Conservation (phyloP, 768 basidiomycete species). For the Boletus eberwhitei region DNA sequence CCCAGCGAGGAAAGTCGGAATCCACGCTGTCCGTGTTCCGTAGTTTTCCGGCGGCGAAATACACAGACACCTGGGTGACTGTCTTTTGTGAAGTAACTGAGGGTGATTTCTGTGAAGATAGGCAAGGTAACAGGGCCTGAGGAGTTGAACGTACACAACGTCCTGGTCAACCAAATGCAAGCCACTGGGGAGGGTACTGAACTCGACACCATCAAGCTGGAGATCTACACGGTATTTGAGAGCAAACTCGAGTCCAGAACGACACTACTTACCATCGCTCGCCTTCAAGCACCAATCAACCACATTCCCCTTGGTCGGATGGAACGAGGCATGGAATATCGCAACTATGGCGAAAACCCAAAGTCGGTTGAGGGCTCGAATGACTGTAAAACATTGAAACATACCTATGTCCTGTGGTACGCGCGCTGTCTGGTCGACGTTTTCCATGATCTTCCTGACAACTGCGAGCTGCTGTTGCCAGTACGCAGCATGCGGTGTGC, state of each 20-base stretch:
- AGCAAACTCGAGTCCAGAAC: background rate
- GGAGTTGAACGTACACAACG: conserved; percentile 55
- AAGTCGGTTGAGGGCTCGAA: background rate
- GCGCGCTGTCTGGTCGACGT: conserved; percentile 30
- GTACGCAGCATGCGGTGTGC: conserved; percentile 21
- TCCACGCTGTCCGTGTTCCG: conserved; percentile 72
- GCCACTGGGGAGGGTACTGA: conserved; percentile 78
- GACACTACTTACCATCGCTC: conserved; percentile 50
- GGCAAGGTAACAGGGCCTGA: background rate
- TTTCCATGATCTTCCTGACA: conserved; percentile 23
- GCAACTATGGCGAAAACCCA: conserved; percentile 47
- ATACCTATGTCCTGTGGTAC: conserved; percentile 55
- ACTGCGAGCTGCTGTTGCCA: conserved; percentile 22
- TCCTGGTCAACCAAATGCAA: conserved; percentile 77
- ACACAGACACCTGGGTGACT: conserved; percentile 68
- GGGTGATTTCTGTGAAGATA: conserved; percentile 9
- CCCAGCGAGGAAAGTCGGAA: conserved; percentile 78
- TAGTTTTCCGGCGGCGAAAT: conserved; percentile 65
- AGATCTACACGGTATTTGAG: conserved; percentile 43
- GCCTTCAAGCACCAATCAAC: conserved; percentile 78
- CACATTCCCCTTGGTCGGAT: conserved; percentile 76
- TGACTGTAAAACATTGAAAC: conserved; percentile 4
- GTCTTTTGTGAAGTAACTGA: conserved; percentile 71
- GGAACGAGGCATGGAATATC: conserved; percentile 82
- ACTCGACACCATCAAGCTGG: conserved; percentile 69